These are phyloP conservation scores for Phoenix dactylifera DNA, from an alignment of 176 grass and related monocot species.

Conservation along the genomic window DNA sequence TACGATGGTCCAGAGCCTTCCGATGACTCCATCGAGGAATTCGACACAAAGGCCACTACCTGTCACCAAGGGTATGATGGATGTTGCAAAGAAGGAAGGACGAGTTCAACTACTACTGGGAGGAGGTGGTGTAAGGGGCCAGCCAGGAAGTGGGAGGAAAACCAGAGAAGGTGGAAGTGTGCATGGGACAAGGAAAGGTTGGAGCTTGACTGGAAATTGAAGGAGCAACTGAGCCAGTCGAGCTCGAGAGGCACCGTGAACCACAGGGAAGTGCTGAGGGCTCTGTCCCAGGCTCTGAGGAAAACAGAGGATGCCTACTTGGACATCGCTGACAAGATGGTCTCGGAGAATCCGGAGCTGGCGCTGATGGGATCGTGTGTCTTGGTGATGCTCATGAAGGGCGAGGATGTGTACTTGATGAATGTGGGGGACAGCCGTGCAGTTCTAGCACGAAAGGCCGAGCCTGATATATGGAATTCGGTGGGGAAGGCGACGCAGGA, in stretches of 20 bases:
- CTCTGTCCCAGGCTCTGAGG: conserved; percentile 55
- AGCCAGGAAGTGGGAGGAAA: no score
- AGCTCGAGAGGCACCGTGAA: not conserved
- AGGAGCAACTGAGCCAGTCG: conserved; percentile 16
- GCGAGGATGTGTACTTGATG: conserved; percentile 93
- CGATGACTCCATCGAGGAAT: not conserved
- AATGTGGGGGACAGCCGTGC: conserved; percentile 93
- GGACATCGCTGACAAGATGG: conserved; percentile 75
- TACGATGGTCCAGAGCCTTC: conserved; percentile 5
- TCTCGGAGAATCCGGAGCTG: conserved; percentile 61
- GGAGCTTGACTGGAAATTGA: conserved; percentile 17
- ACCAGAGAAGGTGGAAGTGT: no score
- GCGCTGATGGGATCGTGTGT: conserved; percentile 95
- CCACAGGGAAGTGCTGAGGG: conserved; percentile 69
- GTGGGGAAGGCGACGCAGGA: not conserved
- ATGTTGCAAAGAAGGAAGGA: not conserved
- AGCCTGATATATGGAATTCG: conserved; percentile 5
- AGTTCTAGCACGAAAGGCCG: conserved; percentile 44
- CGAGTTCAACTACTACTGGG: not conserved
- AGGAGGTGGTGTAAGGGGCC: no score
- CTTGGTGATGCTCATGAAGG: conserved; percentile 75
- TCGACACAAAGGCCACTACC: not conserved
- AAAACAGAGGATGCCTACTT: conserved; percentile 70
- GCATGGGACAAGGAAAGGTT: not conserved
- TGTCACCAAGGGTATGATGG: not conserved